phyloP scores from a whole-genome alignment of 2,329 filamentous ascomycete species.

The Aspergillus tanneri region DNA sequence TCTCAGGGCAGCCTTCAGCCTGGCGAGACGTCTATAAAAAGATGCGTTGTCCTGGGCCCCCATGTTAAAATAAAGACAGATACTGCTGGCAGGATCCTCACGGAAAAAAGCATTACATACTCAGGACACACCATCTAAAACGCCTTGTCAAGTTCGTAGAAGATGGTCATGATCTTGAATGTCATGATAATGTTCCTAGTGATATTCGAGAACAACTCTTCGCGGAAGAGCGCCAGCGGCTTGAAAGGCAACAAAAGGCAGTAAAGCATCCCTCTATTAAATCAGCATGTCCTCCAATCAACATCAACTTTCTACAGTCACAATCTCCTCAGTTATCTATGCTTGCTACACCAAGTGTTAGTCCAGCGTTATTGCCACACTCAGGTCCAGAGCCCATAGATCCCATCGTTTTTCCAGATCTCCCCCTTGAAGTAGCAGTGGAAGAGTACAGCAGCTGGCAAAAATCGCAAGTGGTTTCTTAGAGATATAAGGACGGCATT shows the following conservation, averaged over 20 bases:
- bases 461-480: slow-evolving; percentile 11
- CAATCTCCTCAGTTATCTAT: not conserved
- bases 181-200: not conserved
- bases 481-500: slow-evolving; percentile 15
- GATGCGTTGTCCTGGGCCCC: not conserved
- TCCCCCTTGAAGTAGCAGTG: slow-evolving; percentile 14
- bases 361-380: not conserved
- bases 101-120: not conserved
- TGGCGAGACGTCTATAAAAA: not conserved
- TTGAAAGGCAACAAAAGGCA: not conserved
- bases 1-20: not conserved
- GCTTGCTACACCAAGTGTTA: not conserved
- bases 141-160: not conserved
- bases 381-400: slow-evolving; percentile 1
- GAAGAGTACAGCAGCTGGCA: slow-evolving; percentile 19
- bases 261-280: not conserved
- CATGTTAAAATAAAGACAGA: too few relatives aligned
- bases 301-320: not conserved
- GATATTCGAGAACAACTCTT: not conserved
- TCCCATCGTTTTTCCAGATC: too few relatives aligned
- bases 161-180: not conserved
- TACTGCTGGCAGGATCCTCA: not conserved
- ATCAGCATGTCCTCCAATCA: not conserved
- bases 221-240: not conserved
- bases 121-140: not conserved